Evolutionary conservation across 1,139 yeast species (phyloP), one percentile per base, ranked within the genome.

Genomic region (Taphrina confusa): DNA sequence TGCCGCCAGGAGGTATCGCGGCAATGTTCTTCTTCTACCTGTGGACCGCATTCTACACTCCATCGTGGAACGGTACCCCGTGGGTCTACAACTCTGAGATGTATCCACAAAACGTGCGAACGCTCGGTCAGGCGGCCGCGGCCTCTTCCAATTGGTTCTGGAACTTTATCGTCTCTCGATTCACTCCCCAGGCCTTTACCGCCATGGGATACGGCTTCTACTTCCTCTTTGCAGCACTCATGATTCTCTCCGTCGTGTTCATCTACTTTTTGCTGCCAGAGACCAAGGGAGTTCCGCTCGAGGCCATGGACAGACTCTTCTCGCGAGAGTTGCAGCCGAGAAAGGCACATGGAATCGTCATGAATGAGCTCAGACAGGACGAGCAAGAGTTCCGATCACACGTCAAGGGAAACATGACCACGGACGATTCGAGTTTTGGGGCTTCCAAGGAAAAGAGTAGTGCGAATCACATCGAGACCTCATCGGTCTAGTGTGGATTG

Each of bases 201-300:
- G 36, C 46, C n/a, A 60, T 63, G 28, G 63, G 63, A n/a, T 63
- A 63, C 63, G n/a, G 62, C 16, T 57, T 62, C 6, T 63, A 61
- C 49, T 47, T 63, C 12, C 61, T 63, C 57, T 63, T 63, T 50
- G 62, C 55, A 11, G 57, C 62, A 14, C 47, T 63, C 46, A 63
- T 61, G 57, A 28, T 40, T 11, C 37, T 20, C 31, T 58, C 54
- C 14, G 63, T 63, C 16, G 30, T 57, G 34, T 63, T 62, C 44
- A 85, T 81, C 12, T 72, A 74, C 66, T 70, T 71, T 44, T 74
- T 79, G 63, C 80, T 80, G 66, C 84, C 85, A 1, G 86, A 82
- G 66, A 82, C 86, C 0, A 80, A 81, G 66, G 85, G 85, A 0
- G 73, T 81, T 49, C 80, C 80, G 49, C 75, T 82, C 64, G 85